phyloP scores from a whole-genome alignment of 2,329 filamentous ascomycete species.

The Sphaerulina populicola region DNA sequence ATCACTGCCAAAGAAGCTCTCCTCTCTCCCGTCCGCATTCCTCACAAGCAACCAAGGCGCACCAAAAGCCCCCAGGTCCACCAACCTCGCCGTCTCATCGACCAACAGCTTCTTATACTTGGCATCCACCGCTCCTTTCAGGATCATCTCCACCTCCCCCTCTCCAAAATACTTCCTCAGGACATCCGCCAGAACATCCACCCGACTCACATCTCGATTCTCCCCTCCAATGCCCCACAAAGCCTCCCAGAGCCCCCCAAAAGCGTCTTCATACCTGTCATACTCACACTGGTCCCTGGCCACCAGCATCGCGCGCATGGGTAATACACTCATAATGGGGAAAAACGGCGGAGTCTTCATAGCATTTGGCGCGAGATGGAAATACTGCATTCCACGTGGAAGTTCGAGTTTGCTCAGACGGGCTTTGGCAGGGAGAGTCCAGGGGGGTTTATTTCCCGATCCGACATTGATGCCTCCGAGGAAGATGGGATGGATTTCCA shows the following conservation, averaged over 20 bases:
- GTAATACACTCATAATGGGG: conserved; percentile 47
- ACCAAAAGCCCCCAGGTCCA: conserved; percentile 61
- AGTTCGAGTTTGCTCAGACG: conserved; percentile 47
- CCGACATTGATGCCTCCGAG: conserved; percentile 45
- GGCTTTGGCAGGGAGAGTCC: conserved; percentile 61
- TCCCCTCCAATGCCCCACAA: conserved; percentile 51
- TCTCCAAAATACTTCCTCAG: conserved; percentile 43
- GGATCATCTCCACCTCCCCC: conserved; percentile 9
- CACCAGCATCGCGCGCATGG: conserved; percentile 45
- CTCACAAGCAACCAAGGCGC: conserved; percentile 67
- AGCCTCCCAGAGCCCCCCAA: conserved; percentile 49
- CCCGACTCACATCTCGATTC: conserved; percentile 53
- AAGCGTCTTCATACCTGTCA: conserved; percentile 46
- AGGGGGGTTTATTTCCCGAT: conserved; percentile 61
- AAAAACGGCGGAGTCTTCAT: conserved; percentile 42
- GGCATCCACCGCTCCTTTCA: conserved; percentile 30
- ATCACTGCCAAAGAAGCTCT: conserved; percentile 73
- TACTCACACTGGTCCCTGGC: conserved; percentile 52
- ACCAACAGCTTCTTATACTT: conserved; percentile 21
- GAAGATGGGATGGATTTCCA: conserved; percentile 58
- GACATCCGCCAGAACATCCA: conserved; percentile 44
- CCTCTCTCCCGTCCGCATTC: conserved; percentile 49
- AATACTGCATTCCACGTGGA: conserved; percentile 45
- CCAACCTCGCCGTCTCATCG: conserved; percentile 20
- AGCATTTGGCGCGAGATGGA: conserved; percentile 28